Evolutionary conservation across 495 filamentous ascomycete genomes (phyloP).

Genomic region (Cercophora newfieldiana): DNA sequence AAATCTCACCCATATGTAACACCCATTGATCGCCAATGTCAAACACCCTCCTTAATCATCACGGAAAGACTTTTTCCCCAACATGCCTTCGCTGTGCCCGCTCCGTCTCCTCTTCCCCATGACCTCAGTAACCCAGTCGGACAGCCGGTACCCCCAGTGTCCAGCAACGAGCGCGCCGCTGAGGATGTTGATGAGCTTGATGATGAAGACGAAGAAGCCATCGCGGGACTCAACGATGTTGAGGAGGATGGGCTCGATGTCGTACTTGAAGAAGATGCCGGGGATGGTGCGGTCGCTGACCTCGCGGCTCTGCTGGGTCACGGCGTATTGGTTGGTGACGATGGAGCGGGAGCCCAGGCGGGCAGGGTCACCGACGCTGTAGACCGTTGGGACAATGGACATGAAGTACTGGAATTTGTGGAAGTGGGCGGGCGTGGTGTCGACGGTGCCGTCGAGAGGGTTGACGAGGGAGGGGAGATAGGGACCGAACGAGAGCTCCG

Average conservation of each 20-base stretch:
- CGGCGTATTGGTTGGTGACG: constrained; percentile 97
- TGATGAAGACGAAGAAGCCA: constrained; percentile 67
- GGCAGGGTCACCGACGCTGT: constrained; percentile 59
- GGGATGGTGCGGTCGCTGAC: constrained; percentile 73
- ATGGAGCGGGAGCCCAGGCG: constrained; percentile 51
- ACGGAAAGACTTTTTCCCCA: constrained; percentile 36
- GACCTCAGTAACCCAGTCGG: constrained; percentile 53
- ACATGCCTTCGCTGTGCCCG: constrained; percentile 57
- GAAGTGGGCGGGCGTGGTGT: constrained; percentile 72
- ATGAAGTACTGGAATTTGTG: constrained; percentile 99
- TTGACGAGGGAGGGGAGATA: constrained; percentile 92
- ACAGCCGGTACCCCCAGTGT: constrained; percentile 60
- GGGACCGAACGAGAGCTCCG: constrained; percentile 93
- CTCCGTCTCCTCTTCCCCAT: constrained; percentile 48
- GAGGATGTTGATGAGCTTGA: constrained; percentile 68
- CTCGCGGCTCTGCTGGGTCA: constrained; percentile 74
- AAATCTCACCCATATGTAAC: background rate
- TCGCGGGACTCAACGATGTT: constrained; percentile 80
- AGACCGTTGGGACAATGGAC: constrained; percentile 94
- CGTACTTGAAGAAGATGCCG: constrained; percentile 98
- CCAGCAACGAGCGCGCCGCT: constrained; percentile 61
- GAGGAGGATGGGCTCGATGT: constrained; percentile 94
- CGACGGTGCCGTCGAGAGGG: constrained; percentile 88
- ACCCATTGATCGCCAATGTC: background rate
- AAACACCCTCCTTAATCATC: constrained; percentile 15